These are phyloP conservation scores for Ophiorrhiza pumila DNA, from an alignment of 257 asterid genomes.

Conservation along the genomic window DNA sequence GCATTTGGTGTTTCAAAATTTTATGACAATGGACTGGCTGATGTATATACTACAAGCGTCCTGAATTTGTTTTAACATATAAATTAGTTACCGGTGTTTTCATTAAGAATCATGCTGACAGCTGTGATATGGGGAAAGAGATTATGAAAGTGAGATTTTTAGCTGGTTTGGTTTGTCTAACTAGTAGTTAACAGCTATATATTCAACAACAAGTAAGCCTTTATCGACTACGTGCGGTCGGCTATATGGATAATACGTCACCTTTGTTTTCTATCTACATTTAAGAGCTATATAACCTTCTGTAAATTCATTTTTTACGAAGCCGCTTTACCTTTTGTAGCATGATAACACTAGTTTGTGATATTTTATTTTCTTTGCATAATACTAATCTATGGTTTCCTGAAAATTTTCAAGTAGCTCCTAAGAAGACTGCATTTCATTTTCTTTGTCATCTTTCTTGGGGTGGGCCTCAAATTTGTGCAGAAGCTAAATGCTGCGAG, in stretches of 20 bases:
- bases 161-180: background rate
- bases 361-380: background rate
- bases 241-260: no score
- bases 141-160: background rate
- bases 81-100: background rate
- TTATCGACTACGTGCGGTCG: no score
- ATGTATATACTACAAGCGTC: background rate
- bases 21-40: background rate
- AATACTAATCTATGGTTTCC: background rate
- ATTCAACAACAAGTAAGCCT: no score
- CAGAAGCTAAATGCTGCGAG: background rate
- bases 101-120: background rate
- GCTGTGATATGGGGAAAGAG: background rate
- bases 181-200: background rate
- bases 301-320: background rate
- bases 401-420: background rate
- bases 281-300: background rate
- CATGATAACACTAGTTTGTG: no score
- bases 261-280: no score
- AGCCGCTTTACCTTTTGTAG: background rate
- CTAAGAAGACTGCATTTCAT: conserved; percentile 1
- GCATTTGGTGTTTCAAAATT: background rate
- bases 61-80: background rate
- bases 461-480: background rate
- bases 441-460: background rate